Conservation (phyloP, 1,284 basidiomycete species). For the Blastosporella zonata region DNA sequence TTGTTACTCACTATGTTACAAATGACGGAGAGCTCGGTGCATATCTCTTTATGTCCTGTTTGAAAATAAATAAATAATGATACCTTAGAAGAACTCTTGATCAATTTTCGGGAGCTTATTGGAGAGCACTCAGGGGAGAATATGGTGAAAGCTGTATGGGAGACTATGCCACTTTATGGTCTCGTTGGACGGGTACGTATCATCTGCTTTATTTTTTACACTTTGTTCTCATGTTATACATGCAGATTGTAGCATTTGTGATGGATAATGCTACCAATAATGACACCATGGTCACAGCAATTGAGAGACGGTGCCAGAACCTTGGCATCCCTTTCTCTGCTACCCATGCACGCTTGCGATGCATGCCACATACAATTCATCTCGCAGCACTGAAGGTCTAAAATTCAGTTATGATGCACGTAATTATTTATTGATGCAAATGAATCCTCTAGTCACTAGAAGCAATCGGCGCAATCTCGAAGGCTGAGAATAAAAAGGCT, state of each 20-base stretch:
- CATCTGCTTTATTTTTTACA: not conserved
- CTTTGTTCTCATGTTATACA: not conserved
- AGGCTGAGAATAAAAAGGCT: slow-evolving; percentile 17
- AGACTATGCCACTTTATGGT: slow-evolving; percentile 23
- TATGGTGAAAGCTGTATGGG: slow-evolving; percentile 31
- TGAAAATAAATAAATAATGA: not conserved
- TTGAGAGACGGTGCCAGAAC: slow-evolving; percentile 9
- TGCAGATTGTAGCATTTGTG: slow-evolving; percentile 23
- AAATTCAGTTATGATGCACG: not conserved
- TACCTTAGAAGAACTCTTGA: slow-evolving; percentile 28
- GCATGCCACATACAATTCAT: slow-evolving; percentile 31
- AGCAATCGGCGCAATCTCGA: slow-evolving; percentile 18
- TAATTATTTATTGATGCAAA: not conserved
- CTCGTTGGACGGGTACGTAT: slow-evolving; percentile 18
- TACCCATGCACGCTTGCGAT: slow-evolving; percentile 18
- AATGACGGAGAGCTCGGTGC: slow-evolving; percentile 24
- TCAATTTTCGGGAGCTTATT: slow-evolving; percentile 31
- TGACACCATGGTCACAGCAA: slow-evolving; percentile 23
- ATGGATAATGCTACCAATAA: slow-evolving; percentile 31
- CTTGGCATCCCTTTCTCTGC: slow-evolving; percentile 17
- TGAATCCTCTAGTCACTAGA: slow-evolving; percentile 17
- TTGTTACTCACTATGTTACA: slow-evolving; percentile 30
- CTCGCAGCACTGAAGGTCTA: slow-evolving; percentile 28
- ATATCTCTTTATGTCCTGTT: not conserved
- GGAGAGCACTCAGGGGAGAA: slow-evolving; percentile 32